phyloP scores from a whole-genome alignment of 2,329 filamentous ascomycete species.

The Dactylellina haptotyla region DNA sequence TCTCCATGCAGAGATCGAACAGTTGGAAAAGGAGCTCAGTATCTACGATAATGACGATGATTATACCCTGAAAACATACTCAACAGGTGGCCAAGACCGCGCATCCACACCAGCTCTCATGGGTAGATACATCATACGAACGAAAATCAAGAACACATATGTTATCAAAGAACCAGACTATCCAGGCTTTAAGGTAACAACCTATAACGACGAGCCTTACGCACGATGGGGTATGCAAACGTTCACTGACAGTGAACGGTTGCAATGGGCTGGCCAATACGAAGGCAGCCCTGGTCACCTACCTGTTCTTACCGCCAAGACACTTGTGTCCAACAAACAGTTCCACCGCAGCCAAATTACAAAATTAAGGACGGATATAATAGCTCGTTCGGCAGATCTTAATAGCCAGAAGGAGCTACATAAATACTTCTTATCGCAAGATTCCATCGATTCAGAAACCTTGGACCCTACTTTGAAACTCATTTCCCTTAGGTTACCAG shows the following conservation, averaged over 20 bases:
- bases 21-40: slow-evolving; percentile 21
- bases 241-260: neutral
- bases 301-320: slow-evolving; percentile 8
- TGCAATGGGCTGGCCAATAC: slow-evolving; percentile 19
- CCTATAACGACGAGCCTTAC: slow-evolving; percentile 12
- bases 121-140: neutral
- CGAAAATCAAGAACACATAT: slow-evolving; percentile 12
- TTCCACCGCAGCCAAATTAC: slow-evolving; percentile 2
- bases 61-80: slow-evolving; percentile 28
- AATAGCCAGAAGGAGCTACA: neutral
- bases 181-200: slow-evolving; percentile 17
- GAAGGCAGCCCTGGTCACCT: slow-evolving; percentile 14
- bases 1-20: slow-evolving; percentile 21
- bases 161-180: slow-evolving; percentile 15
- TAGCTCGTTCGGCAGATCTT: neutral
- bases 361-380: neutral
- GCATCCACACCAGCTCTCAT: neutral
- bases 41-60: slow-evolving; percentile 17
- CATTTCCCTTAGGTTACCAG: neutral
- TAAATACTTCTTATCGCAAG: slow-evolving; percentile 9
- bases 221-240: slow-evolving; percentile 7
- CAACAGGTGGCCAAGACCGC: neutral
- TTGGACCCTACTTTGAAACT: slow-evolving; percentile 18
- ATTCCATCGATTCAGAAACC: neutral
- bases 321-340: slow-evolving; percentile 11